These are phyloP conservation scores for Eutypa lata DNA, from an alignment of 2,329 filamentous ascomycete species.

Conservation along the genomic window DNA sequence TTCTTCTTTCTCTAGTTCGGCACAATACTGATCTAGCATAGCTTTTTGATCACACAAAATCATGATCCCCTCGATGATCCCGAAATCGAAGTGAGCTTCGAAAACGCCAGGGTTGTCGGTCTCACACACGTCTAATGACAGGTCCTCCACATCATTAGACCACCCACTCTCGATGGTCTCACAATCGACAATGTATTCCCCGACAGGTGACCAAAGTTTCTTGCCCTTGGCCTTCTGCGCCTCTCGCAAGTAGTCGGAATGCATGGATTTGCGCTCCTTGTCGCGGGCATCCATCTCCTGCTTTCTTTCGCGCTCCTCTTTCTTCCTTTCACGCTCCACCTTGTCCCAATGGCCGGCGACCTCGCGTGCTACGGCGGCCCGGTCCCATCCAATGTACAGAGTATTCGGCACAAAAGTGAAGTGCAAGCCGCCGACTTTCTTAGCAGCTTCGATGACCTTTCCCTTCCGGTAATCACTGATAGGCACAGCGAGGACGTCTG, in stretches of 20 bases:
- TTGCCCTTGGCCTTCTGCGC: not conserved
- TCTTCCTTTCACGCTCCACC: not conserved
- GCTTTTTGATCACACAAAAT: slow-evolving; percentile 21
- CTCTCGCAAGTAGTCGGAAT: slow-evolving; percentile 9
- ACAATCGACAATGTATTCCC: slow-evolving; percentile 25
- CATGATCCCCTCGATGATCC: slow-evolving; percentile 27
- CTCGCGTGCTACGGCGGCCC: slow-evolving; percentile 2
- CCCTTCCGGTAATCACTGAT: not conserved
- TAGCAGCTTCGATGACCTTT: slow-evolving; percentile 1
- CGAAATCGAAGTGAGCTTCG: slow-evolving; percentile 27
- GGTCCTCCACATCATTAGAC: slow-evolving; percentile 18
- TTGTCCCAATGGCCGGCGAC: slow-evolving; percentile 1
- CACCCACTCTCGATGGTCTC: slow-evolving; percentile 21
- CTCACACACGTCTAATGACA: slow-evolving; percentile 22
- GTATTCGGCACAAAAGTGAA: slow-evolving; percentile 2
- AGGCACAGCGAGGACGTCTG: slow-evolving; percentile 9
- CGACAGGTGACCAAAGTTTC: slow-evolving; percentile 13
- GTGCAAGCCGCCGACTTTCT: slow-evolving; percentile 7
- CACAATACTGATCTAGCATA: slow-evolving; percentile 20
- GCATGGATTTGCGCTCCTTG: slow-evolving; percentile 1
- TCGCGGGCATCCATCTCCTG: slow-evolving; percentile 3
- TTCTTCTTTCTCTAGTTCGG: slow-evolving; percentile 9
- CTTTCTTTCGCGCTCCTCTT: slow-evolving; percentile 1
- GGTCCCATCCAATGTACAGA: slow-evolving; percentile 13
- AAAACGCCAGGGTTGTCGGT: slow-evolving; percentile 23